Base-by-base conservation (phyloP, 345 rosid species). In the Erysimum cheiranthoides region DNA sequence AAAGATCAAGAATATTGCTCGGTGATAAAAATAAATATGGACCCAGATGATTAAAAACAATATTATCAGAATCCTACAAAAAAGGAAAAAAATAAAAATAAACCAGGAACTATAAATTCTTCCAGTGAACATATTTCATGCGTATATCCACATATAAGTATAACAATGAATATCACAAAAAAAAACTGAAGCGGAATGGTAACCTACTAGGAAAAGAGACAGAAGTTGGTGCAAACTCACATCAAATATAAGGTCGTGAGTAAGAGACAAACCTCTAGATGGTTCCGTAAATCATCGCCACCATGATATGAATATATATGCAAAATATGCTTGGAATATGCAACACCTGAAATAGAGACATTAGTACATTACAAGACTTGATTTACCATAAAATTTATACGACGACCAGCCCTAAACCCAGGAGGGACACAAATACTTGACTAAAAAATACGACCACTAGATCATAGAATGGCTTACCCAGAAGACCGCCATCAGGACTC, bases 321-420 rank as follows among this genome's bases (percentile, higher is more conserved):
- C 79, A 92, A 96, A 50, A 92, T 79, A 82, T 92, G 86, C 76
- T 87, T 92, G 5, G 96, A 90, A 80, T 78, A 90, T 53, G 97
- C 97, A 76, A 90, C 89, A 60, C 96, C 97, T 90, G 70, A 74
- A 70, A 81, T 40, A 76, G 54, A 70, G 49, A 50, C 42, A 27
- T n/a, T 68, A 50, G 67, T 42, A 50, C 42, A 27, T n/a, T 68
- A 50, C 5, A 10, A 11, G 25, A 13, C 12, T 57, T 8, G 8
- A 38, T 65, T 17, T 60, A 31, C 18, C 57, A 59, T 52, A 27
- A 4, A 32, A 32, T 7, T 68, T 38, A 35, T 17, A 51, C 3
- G 47, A 40, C 8, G 38, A 38, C 53, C 25, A 38, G 13, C 51
- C 28, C 36, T 52, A 51, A 28, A 13, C 75, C 49, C 50, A 61